phyloP scores from a whole-genome alignment of 2,329 filamentous ascomycete species.

The Hortaea werneckii region DNA sequence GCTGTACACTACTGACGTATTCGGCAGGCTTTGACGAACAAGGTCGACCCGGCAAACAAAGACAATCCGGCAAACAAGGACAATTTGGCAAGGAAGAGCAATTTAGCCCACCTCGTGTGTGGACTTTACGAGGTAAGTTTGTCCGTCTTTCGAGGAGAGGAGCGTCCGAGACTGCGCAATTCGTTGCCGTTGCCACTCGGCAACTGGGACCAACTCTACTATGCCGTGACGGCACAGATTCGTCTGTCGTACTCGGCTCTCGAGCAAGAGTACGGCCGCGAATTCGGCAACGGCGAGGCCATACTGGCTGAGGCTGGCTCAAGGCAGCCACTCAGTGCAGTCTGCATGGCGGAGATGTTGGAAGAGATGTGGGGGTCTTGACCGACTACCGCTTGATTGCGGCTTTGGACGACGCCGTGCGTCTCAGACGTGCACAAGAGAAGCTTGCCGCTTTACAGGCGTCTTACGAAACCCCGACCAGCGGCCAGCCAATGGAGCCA shows the following conservation, averaged over 20 bases:
- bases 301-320: constrained; percentile 8
- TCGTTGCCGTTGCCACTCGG: constrained; percentile 4
- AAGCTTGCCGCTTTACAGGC: neutral
- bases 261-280: constrained; percentile 4
- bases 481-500: neutral
- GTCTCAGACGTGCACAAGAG: constrained; percentile 1
- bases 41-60: too few species aligned
- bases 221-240: constrained; percentile 13
- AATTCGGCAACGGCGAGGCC: constrained; percentile 3
- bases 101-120: too few species aligned
- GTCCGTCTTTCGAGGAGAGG: too few species aligned
- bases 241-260: constrained; percentile 9
- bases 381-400: constrained; percentile 8
- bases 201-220: constrained; percentile 12
- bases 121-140: too few species aligned
- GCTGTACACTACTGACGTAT: constrained; percentile 1
- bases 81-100: too few species aligned
- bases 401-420: constrained; percentile 12
- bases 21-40: too few species aligned
- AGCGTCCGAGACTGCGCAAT: neutral
- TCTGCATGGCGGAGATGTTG: constrained; percentile 11
- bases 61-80: too few species aligned
- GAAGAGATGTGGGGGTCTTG: constrained; percentile 12
- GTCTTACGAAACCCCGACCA: neutral
- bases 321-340: constrained; percentile 4